Evolutionary conservation across 495 filamentous ascomycete genomes (phyloP), one percentile per base, ranked within the genome.

Genomic region (Penicillium bovifimosum): DNA sequence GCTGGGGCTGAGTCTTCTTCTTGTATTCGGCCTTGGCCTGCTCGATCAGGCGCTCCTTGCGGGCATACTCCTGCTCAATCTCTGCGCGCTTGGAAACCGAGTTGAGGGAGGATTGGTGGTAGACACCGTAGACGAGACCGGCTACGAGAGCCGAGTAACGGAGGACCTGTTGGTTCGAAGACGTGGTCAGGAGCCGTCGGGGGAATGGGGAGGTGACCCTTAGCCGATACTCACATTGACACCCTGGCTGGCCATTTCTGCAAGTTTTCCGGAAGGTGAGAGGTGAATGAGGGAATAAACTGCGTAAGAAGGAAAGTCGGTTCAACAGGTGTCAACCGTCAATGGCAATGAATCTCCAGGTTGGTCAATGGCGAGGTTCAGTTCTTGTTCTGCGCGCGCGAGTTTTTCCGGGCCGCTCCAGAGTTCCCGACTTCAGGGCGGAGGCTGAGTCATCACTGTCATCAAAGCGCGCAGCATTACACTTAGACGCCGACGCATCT

Each of bases 71-170:
- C 57, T 80, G 79, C 62, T 96, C 74, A 53, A 82, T 76, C 41
- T 83, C 77, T 38, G 78, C 75, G 54, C 79, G 68, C 71, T 86
- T 86, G 55, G 87, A 79, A 56, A 77, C 59, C 27, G 87, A 65
- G 54, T 73, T 83, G 65, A 97, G 79, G 36, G 79, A 77, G 46
- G 82, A 78, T 75, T 99, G 95, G 78, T 96, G 90, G 67, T 83
- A 87, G 70, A 96, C 75, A 68, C 93, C 93, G 76, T 97, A 97
- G 68, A 95, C 80, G 63, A 96, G 73, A 71, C 93, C 93, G 62
- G 86, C 71, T 60, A 81, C 85, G 55, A 97, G 86, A 64, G 91
- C 91, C 57, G 88, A 86, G 75, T 90, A 99, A 65, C 93, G 91
- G 71, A 97, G 80, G 69, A 99, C 91, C 95, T 98, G 70, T 50